phyloP scores from a whole-genome alignment of 768 basidiomycete species.

The Russula abietina region DNA sequence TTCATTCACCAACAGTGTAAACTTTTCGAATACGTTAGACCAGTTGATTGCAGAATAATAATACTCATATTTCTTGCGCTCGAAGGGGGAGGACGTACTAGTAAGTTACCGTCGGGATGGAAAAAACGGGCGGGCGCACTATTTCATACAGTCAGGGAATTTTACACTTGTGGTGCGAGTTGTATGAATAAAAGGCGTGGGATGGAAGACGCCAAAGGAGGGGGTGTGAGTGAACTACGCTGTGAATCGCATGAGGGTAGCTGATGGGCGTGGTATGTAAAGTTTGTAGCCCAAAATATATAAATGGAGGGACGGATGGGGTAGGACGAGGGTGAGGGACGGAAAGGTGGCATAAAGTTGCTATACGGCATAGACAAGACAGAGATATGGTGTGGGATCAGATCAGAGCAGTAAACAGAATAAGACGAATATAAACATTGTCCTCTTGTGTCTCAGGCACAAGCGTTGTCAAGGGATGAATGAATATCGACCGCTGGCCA shows the following conservation, averaged over 20 bases:
- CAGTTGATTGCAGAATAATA: slow-evolving; percentile 9
- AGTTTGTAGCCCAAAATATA: background rate
- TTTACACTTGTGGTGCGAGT: slow-evolving; percentile 8
- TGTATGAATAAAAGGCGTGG: background rate
- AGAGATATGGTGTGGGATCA: background rate
- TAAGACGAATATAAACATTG: background rate
- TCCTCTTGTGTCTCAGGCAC: background rate
- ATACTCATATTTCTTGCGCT: slow-evolving; percentile 10
- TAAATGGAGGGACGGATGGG: background rate
- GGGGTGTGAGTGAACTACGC: background rate
- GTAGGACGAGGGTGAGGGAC: no score
- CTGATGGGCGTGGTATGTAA: background rate
- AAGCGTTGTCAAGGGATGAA: background rate
- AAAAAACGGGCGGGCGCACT: background rate
- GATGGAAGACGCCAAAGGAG: background rate
- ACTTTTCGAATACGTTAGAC: no score
- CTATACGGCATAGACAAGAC: background rate
- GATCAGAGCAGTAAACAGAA: slow-evolving; percentile 7
- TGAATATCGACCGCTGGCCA: no score
- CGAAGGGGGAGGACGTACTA: background rate
- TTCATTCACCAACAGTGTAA: no score
- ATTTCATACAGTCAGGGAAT: slow-evolving; percentile 12
- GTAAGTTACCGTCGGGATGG: background rate
- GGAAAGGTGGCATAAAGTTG: background rate
- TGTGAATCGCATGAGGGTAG: background rate